These are phyloP conservation scores for Cryptosporidium baileyi DNA, from an alignment of 169 alveolate genomes.

Conservation along the genomic window DNA sequence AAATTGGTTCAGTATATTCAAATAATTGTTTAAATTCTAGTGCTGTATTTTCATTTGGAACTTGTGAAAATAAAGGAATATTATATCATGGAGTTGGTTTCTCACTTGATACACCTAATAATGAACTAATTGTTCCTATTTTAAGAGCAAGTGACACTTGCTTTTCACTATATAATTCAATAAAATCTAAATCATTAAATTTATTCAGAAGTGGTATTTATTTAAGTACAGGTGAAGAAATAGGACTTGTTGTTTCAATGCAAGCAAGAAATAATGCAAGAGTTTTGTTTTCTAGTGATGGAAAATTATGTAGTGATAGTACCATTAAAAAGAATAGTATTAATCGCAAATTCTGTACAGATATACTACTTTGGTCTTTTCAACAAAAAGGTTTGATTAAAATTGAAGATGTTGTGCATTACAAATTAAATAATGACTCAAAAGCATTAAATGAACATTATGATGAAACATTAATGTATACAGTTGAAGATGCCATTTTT, in stretches of 20 bases:
- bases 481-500: conserved; percentile 38
- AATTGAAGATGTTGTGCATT: neutral
- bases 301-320: conserved; percentile 38
- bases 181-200: neutral
- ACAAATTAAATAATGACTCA: neutral
- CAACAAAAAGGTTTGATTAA: conserved; percentile 48
- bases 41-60: conserved; percentile 45
- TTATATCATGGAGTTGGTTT: conserved; percentile 42
- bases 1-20: neutral
- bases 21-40: conserved; percentile 31
- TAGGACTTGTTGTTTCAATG: conserved; percentile 41
- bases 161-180: neutral
- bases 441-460: neutral
- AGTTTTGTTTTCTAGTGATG: conserved; percentile 37
- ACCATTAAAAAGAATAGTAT: neutral
- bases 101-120: neutral
- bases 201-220: conserved; percentile 18
- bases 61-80: neutral
- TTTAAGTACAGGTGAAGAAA: conserved; percentile 54
- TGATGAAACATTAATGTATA: conserved; percentile 23
- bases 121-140: conserved; percentile 25
- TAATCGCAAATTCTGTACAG: neutral
- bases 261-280: conserved; percentile 65
- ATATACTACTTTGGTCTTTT: conserved; percentile 37
- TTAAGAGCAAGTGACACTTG: conserved; percentile 38